Evolutionary conservation across 2,329 filamentous ascomycete species (phyloP), one percentile per base, ranked within the genome.

Genomic region (Chaetomium sp.): DNA sequence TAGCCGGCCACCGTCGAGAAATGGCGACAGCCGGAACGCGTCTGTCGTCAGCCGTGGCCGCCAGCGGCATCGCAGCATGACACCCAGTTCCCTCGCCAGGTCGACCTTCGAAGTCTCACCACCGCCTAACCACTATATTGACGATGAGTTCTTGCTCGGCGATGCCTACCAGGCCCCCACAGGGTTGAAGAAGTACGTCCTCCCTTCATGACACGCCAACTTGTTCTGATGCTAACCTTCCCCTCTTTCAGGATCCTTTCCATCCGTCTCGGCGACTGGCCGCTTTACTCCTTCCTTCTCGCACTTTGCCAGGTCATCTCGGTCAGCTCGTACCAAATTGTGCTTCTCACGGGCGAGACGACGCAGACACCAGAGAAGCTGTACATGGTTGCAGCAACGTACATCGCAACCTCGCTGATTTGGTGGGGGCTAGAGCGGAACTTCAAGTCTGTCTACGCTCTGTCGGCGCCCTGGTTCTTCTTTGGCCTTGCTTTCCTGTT

Each of bases 291-390:
- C 3, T 80, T 88, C 66, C 78, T 89, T 55, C 80, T 89, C 21
- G 85, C 85, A 9, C 78, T 87, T 42, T 84, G 85, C 25, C 86
- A 89, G 70, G 85, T 89, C 66, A 83, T 89, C 57, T 85, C 87
- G 1, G 84, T 85, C 63, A 89, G 88, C 74, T 88, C 85, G 0
- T 89, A 89, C 74, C 87, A 90, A 72, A 85, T 90, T 71, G 88
- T 86, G 0, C 79, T 90, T n/a, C 79, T 90, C 23, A 87, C 85
- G 0, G 87, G 87, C 21, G 82, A 87, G 69, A 79, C 86, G 23
- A 86, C 85, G 62, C 81, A 89, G 72, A 81, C 82, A 1, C 83
- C 86, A 4, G 74, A 77, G 35, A 85, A 87, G 70, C 78, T 89
- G 0, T 89, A 89, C 74, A 79, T 81, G 57, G 83, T 88, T 42